Evolutionary conservation across 1,139 yeast species (phyloP), one percentile per base, ranked within the genome.

Genomic region (Pichia sp.): DNA sequence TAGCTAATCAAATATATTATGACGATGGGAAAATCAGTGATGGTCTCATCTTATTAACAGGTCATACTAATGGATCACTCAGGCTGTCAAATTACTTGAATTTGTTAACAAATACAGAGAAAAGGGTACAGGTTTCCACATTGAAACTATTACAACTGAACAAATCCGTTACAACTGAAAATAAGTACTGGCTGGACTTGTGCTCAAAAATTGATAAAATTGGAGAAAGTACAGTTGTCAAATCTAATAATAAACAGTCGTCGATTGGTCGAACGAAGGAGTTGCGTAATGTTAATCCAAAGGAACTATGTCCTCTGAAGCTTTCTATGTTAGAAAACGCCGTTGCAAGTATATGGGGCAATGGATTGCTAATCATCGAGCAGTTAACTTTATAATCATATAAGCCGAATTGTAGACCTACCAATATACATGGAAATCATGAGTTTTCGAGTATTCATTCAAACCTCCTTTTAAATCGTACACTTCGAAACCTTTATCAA

Each of bases 381-480:
- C 72, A 79, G 59, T 67, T 85, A 51, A 47, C 57, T 40, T 15
- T 51, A 8, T 52, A 52, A 41, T 41, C 36, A 26, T 16, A 13
- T 8, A 30, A 26, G 29, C 13, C 19, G 38, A n/a, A 29, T 11
- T 40, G 8, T 40, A 36, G 15, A 26, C 13, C 8, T 53, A 56
- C 59, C 62, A 90, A 65, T 90, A 92, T 47, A 77, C 75, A 5
- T 97, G 97, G 52, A 90, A 77, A 0, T 64, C 63, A 0, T 75
- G 69, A 62, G 90, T 93, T 3, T 89, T 74, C 0, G 76, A 75
- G 19, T 96, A 93, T 62, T 75, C 77, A 56, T 78, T 75, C 38
- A 90, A 72, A 0, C 99, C 99, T 1, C 98, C 98, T 13, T 69
- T 73, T 5, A 93, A 75, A 67, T 93, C 97, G 55, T 73, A 76